Evolutionary conservation across 306 rosid species (phyloP), one percentile per base, ranked within the genome.

Genomic region (Abrus pulchellus): DNA sequence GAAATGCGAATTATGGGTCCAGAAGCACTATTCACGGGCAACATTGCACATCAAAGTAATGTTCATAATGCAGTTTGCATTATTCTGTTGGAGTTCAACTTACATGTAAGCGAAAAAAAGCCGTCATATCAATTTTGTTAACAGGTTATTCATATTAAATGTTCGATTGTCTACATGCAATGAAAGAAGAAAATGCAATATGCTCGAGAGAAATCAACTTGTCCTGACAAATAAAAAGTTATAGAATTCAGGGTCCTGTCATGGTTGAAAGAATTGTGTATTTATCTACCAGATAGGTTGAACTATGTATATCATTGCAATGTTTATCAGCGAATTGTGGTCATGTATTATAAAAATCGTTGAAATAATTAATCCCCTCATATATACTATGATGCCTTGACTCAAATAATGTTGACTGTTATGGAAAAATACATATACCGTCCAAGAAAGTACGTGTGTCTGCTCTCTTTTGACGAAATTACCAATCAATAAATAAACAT

Each of bases 101-200:
- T 20, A 36, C 4, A 55, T 6, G 20, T 55, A 27, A 55, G 20
- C 7, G 61, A 55, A 55, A 55, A 48, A 55, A 28, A 1, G 27
- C 49, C n/a, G 30, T 41, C 1, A 50, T 28, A 40, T 60, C 14
- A 60, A 30, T 9, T 11, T 32, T 32, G 66, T 38, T 20, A 7
- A 63, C 69, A 38, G 49, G 28, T 63, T 38, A 0, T 57, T 28
- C 20, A n/a, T 40, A 56, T 59, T 44, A 44, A 28, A 11, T 74
- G 65, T 55, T 55, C 41, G 7, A 52, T 71, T 1, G 1, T 9
- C 38, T 34, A 45, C 53, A 5, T 73, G 28, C 57, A 52, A 52
- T n/a, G 57, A 52, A 52, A 52, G 57, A 38, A 54, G 76, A 72
- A 54, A 72, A 53, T 20, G 40, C 20, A 54, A 71, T 32, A 55